Base-by-base conservation (phyloP, 768 basidiomycete genomes). In the Mrakia gelida region DNA sequence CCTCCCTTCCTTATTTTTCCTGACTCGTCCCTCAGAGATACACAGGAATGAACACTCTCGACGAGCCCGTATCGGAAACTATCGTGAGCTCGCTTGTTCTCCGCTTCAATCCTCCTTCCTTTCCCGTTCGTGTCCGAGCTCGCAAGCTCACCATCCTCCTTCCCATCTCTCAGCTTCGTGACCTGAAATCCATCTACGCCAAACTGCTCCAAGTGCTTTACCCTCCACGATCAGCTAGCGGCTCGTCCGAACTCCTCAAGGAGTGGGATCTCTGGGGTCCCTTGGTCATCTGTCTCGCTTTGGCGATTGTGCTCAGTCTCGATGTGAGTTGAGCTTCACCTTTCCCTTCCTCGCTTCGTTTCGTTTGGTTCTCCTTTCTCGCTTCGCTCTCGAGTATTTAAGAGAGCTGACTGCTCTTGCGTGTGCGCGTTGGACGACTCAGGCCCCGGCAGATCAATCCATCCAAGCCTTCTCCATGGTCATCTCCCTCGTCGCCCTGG, bases 201-300 rank as follows among this genome's bases (percentile, higher is more conserved):
- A 79, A 79, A 45, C 78, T 79, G 13, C 68, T 79, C 9, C 78
- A 79, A 61, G 78, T 79, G 10, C 78, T 79, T 26, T 79, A 76
- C 45, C 78, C 78, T 10, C 68, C 68, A 0, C 73, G 78, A 18
- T 16, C 61, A 26, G 59, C 38, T 3, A 38, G 56, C 28, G 71
- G 68, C 9, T 59, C 68, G 0, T 72, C 63, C 5, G 78, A 79
- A 15, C 74, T 79, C 8, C 32, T 79, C 43, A 70, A 56, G 68
- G 78, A 79, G 13, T 79, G 78, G 78, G 78, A 79, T 59, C 78
- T 79, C 18, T 79, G 78, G 78, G 78, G 78, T 23, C 78, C 78
- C 59, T 56, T 79, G 32, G 78, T 79, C 59, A 79, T 79, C 59
- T 75, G 74, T 41, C 67, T 79, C 16, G 78, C 73, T 0, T 45